Percentiles rank a stretch among this genome's conserved stretches.
Conservation (phyloP, 1,284 basidiomycete genomes). For the Ceratobasidium sp. region DNA sequence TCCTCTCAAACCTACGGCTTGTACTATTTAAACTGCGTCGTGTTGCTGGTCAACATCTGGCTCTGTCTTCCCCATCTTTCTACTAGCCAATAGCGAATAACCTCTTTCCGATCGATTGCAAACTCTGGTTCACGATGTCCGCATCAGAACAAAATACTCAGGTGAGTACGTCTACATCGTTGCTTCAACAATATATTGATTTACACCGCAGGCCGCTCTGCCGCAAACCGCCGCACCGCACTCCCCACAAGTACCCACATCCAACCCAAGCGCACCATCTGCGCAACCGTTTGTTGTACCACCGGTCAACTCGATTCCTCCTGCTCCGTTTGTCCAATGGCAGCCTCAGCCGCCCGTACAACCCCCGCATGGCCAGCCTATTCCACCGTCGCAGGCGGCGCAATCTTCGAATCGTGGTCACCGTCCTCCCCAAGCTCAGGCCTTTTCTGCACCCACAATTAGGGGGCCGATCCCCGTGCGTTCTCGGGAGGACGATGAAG, state of each 20-base stretch:
- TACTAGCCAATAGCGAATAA: not conserved
- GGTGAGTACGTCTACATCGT: not conserved
- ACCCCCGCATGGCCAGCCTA: not conserved
- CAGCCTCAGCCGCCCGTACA: not conserved
- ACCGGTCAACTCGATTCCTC: not conserved
- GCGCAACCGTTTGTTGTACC: constrained; percentile 7
- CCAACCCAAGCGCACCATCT: not conserved
- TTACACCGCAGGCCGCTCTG: not conserved
- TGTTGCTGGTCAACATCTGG: not conserved
- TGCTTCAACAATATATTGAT: constrained; percentile 7
- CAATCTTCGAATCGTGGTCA: not conserved
- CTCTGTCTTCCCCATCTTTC: not conserved
- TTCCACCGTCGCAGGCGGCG: not conserved
- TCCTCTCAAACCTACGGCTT: not conserved
- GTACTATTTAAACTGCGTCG: not conserved
- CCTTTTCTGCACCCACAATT: not conserved
- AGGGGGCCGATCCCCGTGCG: not conserved
- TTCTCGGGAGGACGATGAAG: not conserved
- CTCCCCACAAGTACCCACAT: not conserved
- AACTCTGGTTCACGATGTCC: not conserved
- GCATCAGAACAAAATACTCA: not conserved
- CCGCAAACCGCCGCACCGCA: not conserved
- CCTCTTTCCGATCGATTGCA: not conserved
- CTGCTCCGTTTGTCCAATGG: constrained; percentile 9
- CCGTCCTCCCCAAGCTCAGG: not conserved